A percentile compares a stretch with the other conserved stretches of the same genome.
Conservation (phyloP, 352 stramenopile species). For the Pythium grandisporangium region DNA sequence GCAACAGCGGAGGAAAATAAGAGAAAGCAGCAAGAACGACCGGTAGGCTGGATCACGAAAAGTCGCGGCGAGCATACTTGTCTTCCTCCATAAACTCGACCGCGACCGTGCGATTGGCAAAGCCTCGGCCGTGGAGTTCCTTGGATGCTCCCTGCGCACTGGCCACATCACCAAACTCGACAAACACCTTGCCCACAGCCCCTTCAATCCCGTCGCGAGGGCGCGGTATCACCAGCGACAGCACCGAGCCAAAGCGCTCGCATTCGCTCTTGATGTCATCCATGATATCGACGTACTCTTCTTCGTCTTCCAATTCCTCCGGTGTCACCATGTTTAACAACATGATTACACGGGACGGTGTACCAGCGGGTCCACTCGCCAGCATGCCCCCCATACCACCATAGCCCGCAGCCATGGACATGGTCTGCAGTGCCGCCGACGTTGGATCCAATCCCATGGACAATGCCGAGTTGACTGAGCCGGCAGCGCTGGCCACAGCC, state of each 20-base stretch:
- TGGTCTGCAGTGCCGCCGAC: slow-evolving; percentile 55
- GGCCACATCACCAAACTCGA: slow-evolving; percentile 87
- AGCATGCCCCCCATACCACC: slow-evolving; percentile 27
- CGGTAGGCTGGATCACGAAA: slow-evolving; percentile 37
- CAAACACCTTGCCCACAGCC: slow-evolving; percentile 81
- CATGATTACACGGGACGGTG: slow-evolving; percentile 84
- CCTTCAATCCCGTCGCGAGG: slow-evolving; percentile 44
- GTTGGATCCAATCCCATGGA: slow-evolving; percentile 64
- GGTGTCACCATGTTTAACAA: slow-evolving; percentile 97
- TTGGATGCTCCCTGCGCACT: slow-evolving; percentile 73
- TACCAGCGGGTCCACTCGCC: slow-evolving; percentile 42
- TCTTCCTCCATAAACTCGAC: slow-evolving; percentile 85
- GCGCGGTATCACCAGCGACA: slow-evolving; percentile 73
- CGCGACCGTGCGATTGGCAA: slow-evolving; percentile 89
- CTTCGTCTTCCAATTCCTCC: slow-evolving; percentile 92
- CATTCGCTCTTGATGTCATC: slow-evolving; percentile 97
- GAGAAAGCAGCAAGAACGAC: too few relatives aligned
- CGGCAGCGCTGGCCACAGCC: slow-evolving; percentile 45
- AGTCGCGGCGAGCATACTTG: slow-evolving; percentile 78
- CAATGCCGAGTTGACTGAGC: slow-evolving; percentile 54
- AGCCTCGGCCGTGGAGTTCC: slow-evolving; percentile 89
- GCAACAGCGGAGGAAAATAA: too few relatives aligned
- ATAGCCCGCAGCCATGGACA: slow-evolving; percentile 57
- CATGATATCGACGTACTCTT: slow-evolving; percentile 93
- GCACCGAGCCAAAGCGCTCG: slow-evolving; percentile 74